These are phyloP conservation scores for Colletotrichum chrysophilum DNA, from an alignment of 2,329 filamentous ascomycete genomes.

Conservation along the genomic window DNA sequence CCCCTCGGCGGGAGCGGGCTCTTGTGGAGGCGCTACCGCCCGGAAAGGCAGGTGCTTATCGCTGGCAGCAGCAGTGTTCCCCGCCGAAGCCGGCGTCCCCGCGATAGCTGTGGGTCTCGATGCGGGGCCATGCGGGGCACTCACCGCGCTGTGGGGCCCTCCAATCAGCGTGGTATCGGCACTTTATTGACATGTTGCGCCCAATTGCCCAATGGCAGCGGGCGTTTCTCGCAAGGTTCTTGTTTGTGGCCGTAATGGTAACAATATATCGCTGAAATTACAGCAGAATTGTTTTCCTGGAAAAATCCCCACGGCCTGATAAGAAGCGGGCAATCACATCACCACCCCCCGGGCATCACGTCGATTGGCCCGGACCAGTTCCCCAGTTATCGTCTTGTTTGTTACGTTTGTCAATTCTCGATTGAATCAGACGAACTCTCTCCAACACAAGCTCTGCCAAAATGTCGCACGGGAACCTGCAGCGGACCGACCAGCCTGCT, in stretches of 20 bases:
- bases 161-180: not conserved
- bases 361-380: not conserved
- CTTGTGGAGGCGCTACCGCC: not conserved
- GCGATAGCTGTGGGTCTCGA: not conserved
- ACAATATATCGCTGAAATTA: not conserved
- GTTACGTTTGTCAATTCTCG: not conserved
- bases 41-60: not conserved
- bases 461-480: not conserved
- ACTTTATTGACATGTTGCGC: not conserved
- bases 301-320: not conserved
- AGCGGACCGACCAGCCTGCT: not conserved
- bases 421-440: not conserved
- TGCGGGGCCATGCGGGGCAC: not conserved
- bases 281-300: not conserved
- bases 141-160: not conserved
- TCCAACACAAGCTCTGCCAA: not conserved
- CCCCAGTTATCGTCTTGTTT: not conserved
- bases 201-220: not conserved
- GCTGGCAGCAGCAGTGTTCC: not conserved
- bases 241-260: not conserved
- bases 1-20: not conserved
- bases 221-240: not conserved
- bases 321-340: not conserved
- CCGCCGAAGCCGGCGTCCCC: conserved; percentile 3
- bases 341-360: not conserved